Percentiles rank a stretch among this genome's conserved stretches.
These are phyloP conservation scores for Ophiocytium majus DNA, from an alignment of 352 stramenopile species.

Conservation along the genomic window DNA sequence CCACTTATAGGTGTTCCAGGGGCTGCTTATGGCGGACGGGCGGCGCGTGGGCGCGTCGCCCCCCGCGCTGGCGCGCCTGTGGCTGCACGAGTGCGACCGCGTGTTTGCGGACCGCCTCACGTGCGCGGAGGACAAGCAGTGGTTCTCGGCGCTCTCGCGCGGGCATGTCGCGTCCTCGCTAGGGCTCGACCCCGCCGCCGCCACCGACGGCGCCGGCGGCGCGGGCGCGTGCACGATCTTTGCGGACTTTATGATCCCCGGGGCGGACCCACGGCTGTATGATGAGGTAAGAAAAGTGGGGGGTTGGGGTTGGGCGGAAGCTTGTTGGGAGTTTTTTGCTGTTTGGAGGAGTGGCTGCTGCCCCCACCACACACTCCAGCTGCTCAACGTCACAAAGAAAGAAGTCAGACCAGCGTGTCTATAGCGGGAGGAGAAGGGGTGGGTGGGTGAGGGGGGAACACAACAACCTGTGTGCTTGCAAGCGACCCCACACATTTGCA, in stretches of 20 bases:
- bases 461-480: no score
- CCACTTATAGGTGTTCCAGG: constrained; percentile 26
- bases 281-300: constrained; percentile 38
- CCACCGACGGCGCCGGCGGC: constrained; percentile 70
- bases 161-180: constrained; percentile 70
- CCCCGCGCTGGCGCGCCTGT: constrained; percentile 73
- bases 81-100: constrained; percentile 85
- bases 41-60: constrained; percentile 13
- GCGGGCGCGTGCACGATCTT: constrained; percentile 74
- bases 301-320: no score
- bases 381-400: no score
- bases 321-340: no score
- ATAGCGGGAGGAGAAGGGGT: no score
- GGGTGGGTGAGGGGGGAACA: no score
- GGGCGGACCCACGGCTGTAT: constrained; percentile 70
- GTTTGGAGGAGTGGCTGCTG: no score
- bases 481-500: no score
- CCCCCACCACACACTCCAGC: no score
- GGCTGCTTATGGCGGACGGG: constrained; percentile 48
- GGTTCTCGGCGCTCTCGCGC: constrained; percentile 77
- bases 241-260: constrained; percentile 85
- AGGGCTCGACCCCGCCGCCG: constrained; percentile 69
- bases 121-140: constrained; percentile 78
- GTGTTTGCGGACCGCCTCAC: constrained; percentile 92
- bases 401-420: no score